A percentile compares a stretch with the other conserved stretches of the same genome.
Conservation (phyloP, 805 yeast genomes). For the Candida manassasensis region DNA sequence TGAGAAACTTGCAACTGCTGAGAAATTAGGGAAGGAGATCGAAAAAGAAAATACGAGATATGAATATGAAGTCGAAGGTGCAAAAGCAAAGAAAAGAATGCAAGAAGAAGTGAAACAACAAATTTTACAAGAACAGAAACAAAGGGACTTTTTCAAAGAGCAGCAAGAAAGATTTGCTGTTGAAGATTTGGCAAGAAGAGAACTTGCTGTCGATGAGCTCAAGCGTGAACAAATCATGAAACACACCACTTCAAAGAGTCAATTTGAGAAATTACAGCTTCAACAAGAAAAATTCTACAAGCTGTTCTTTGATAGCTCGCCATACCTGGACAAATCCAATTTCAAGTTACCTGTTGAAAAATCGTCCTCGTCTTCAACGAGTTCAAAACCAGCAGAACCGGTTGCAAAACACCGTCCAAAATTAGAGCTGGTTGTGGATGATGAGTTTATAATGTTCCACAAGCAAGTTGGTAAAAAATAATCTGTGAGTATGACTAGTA, state of each 20-base stretch:
- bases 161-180: conserved; percentile 4
- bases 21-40: conserved; percentile 12
- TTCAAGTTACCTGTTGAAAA: background rate
- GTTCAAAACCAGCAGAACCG: conserved; percentile 9
- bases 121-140: conserved; percentile 2
- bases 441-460: conserved; percentile 35
- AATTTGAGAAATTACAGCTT: conserved; percentile 6
- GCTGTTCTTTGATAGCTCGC: conserved; percentile 16
- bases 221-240: conserved; percentile 7
- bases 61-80: conserved; percentile 4
- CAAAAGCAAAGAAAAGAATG: conserved; percentile 3
- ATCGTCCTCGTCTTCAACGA: conserved; percentile 6
- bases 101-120: conserved; percentile 5
- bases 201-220: conserved; percentile 6
- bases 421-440: conserved; percentile 30
- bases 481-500: too few relatives aligned
- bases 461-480: conserved; percentile 29
- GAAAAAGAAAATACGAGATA: conserved; percentile 7
- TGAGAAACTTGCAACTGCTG: conserved; percentile 10
- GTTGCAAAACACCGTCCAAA: conserved; percentile 19
- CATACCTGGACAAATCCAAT: conserved; percentile 1
- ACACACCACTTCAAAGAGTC: conserved; percentile 7
- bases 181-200: conserved; percentile 5
- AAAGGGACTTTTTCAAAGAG: conserved; percentile 5
- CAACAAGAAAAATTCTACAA: conserved; percentile 24